phyloP scores from a whole-genome alignment of 192 early-diverging fungal species.

The Coemansia sp. region DNA sequence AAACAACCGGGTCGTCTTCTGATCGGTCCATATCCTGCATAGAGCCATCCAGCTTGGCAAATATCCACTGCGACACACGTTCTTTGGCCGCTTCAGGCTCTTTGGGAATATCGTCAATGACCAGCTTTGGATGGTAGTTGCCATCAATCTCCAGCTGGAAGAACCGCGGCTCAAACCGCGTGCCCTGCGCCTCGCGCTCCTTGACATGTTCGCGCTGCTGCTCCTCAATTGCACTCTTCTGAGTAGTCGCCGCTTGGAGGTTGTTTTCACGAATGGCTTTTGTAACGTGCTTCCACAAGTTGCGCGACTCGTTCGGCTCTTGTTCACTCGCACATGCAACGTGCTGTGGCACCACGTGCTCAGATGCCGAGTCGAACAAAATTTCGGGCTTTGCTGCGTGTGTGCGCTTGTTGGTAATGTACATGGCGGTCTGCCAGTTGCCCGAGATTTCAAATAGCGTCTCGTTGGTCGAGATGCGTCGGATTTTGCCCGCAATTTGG shows the following conservation, averaged over 20 bases:
- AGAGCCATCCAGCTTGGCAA: slow-evolving; percentile 32
- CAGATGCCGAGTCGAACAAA: slow-evolving; percentile 70
- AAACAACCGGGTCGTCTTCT: slow-evolving; percentile 40
- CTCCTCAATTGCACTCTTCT: slow-evolving; percentile 75
- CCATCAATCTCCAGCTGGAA: slow-evolving; percentile 58
- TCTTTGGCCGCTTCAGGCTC: slow-evolving; percentile 31
- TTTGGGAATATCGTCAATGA: slow-evolving; percentile 30
- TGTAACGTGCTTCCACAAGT: slow-evolving; percentile 76
- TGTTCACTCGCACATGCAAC: slow-evolving; percentile 68
- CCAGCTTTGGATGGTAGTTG: slow-evolving; percentile 45
- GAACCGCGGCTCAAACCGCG: slow-evolving; percentile 64
- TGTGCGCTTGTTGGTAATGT: slow-evolving; percentile 27
- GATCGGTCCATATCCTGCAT: slow-evolving; percentile 34
- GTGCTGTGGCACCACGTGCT: slow-evolving; percentile 66
- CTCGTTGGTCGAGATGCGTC: slow-evolving; percentile 71
- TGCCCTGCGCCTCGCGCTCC: slow-evolving; percentile 55
- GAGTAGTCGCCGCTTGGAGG: slow-evolving; percentile 65
- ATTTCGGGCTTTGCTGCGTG: slow-evolving; percentile 49
- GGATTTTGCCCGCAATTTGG: slow-evolving; percentile 80
- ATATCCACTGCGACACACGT: slow-evolving; percentile 38
- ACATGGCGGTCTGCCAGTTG: slow-evolving; percentile 78
- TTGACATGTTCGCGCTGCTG: slow-evolving; percentile 63
- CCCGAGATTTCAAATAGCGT: slow-evolving; percentile 81
- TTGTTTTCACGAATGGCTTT: slow-evolving; percentile 63
- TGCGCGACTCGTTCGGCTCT: slow-evolving; percentile 80